Conservation (phyloP, 2,329 filamentous ascomycete genomes). For the Akanthomyces lecanii region DNA sequence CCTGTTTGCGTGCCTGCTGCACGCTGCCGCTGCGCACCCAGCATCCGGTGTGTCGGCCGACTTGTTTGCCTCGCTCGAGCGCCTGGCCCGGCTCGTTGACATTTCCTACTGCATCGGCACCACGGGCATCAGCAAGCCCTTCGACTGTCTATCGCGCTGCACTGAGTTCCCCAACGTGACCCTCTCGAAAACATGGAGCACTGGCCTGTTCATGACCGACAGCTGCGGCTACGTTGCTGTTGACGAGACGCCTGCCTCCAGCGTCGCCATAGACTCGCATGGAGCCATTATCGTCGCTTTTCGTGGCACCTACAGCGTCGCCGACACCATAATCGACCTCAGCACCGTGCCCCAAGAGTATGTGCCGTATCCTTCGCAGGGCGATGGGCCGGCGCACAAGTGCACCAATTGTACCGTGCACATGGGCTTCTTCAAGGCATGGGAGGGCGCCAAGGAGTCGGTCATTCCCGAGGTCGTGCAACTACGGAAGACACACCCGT, state of each 20-base stretch:
- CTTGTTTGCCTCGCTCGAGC: slow-evolving; percentile 79
- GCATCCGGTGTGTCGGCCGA: slow-evolving; percentile 45
- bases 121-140: slow-evolving; percentile 77
- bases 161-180: slow-evolving; percentile 76
- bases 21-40: background rate
- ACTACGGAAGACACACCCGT: slow-evolving; percentile 58
- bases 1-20: background rate
- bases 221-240: slow-evolving; percentile 91
- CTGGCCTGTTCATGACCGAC: slow-evolving; percentile 78
- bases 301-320: slow-evolving; percentile 87
- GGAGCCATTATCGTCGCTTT: slow-evolving; percentile 75
- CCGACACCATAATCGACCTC: slow-evolving; percentile 86
- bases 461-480: slow-evolving; percentile 65
- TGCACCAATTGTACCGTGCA: slow-evolving; percentile 92
- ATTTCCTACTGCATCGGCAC: slow-evolving; percentile 90
- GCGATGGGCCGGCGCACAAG: slow-evolving; percentile 39
- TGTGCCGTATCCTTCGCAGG: slow-evolving; percentile 69
- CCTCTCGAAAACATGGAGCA: slow-evolving; percentile 83
- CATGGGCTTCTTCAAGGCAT: slow-evolving; percentile 81
- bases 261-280: slow-evolving; percentile 19
- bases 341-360: slow-evolving; percentile 88
- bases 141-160: slow-evolving; percentile 80
- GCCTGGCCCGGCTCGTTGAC: slow-evolving; percentile 86
- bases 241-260: slow-evolving; percentile 52
- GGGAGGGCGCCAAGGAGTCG: slow-evolving; percentile 66